Evolutionary conservation across 805 yeast species (phyloP).

Genomic region (Wickerhamomyces strasburgensis): DNA sequence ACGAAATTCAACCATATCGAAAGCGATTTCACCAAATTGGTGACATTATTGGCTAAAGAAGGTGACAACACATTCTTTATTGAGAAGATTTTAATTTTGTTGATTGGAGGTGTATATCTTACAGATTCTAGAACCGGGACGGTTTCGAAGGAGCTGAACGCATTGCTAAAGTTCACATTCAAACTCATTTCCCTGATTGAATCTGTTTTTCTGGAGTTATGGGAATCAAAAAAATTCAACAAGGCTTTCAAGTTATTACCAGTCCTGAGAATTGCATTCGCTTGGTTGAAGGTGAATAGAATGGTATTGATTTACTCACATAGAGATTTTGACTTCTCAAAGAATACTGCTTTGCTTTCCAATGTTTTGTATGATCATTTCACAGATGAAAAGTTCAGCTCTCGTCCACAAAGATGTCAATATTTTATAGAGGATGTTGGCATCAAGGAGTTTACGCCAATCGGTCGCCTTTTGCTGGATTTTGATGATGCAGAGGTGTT

Average conservation of each 20-base stretch:
- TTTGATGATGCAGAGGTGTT: slow-evolving; percentile 34
- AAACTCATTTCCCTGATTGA: slow-evolving; percentile 34
- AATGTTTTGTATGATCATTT: slow-evolving; percentile 23
- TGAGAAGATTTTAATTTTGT: slow-evolving; percentile 32
- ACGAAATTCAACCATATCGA: slow-evolving; percentile 27
- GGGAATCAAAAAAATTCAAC: slow-evolving; percentile 19
- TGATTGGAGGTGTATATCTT: slow-evolving; percentile 35
- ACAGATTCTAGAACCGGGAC: slow-evolving; percentile 5
- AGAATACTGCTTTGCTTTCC: slow-evolving; percentile 26
- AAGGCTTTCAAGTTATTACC: slow-evolving; percentile 28
- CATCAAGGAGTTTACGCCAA: slow-evolving; percentile 53
- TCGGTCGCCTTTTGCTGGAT: slow-evolving; percentile 51
- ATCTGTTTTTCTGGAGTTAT: slow-evolving; percentile 27
- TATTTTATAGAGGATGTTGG: slow-evolving; percentile 62
- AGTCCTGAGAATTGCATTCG: slow-evolving; percentile 43
- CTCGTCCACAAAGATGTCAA: slow-evolving; percentile 43
- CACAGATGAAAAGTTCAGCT: slow-evolving; percentile 14
- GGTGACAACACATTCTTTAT: slow-evolving; percentile 14
- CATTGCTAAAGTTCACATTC: slow-evolving; percentile 37
- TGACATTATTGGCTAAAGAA: slow-evolving; percentile 14
- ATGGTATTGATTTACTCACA: slow-evolving; percentile 33
- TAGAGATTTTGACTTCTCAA: slow-evolving; percentile 28
- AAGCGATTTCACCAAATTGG: slow-evolving; percentile 27
- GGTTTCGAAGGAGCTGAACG: slow-evolving; percentile 6
- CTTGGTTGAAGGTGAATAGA: slow-evolving; percentile 54